Base-by-base conservation (phyloP, 73 alveolate species). In the Urostyla sp. region DNA sequence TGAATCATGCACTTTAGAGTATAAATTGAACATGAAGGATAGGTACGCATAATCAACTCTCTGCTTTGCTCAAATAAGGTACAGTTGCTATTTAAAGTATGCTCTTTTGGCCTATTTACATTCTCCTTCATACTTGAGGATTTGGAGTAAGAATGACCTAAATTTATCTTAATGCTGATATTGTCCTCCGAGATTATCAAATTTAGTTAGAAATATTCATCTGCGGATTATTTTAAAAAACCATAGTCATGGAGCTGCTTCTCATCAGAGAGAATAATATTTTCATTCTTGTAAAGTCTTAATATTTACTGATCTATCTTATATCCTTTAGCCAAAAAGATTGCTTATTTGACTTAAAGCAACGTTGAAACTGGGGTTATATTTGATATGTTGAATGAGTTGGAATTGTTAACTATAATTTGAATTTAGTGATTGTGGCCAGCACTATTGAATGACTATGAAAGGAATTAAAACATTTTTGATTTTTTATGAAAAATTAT, bases 11-110 rank as follows among this genome's bases (percentile, higher is more conserved):
- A 11, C 32, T 69, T 69, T 0, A 69, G 72, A 23, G 36, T 27
- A n/a, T 13, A 69, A 5, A 69, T 48, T 6, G 72, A 24, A 35
- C 84, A 48, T 4, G 72, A 7, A 6, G 84, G 72, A 28, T 8
- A 69, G 13, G 84, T 48, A n/a, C n/a, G n/a, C n/a, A n/a, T n/a
- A n/a, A n/a, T 51, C 31, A 23, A 24, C 45, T 48, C 16, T 45
- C 59, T 1, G 50, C 52, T 48, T 20, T 32, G 30, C 50, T 46
- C 7, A 11, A 21, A 0, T 6, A 28, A 6, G 67, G 56, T 24
- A 26, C 11, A 16, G 21, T 1, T 32, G 24, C 26, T 48, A 48
- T 16, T 37, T 45, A 51, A 15, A 49, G 21, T 27, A 8, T 53
- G 45, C 56, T 49, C 56, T 45, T 20, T 27, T 24, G 52, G 45